phyloP scores from a whole-genome alignment of 2,329 filamentous ascomycete genomes.

The Aspergillus pseudoviridinutans region DNA sequence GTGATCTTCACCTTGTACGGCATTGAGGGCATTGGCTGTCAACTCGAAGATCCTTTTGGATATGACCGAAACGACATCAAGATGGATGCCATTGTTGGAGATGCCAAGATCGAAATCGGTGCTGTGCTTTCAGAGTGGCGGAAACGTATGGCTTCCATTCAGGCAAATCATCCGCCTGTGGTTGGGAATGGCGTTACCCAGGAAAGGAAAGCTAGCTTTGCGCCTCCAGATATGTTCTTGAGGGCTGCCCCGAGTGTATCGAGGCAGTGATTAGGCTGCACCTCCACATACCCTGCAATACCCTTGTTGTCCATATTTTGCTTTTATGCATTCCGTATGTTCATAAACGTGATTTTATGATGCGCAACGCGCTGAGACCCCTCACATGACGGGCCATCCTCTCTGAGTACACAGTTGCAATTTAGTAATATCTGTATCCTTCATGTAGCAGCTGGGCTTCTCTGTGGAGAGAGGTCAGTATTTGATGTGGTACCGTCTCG shows the following conservation, averaged over 20 bases:
- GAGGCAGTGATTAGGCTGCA: not conserved
- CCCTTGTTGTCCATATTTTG: not conserved
- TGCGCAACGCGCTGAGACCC: not conserved
- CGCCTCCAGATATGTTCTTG: constrained; percentile 31
- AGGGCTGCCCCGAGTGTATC: constrained; percentile 12
- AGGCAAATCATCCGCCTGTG: constrained; percentile 8
- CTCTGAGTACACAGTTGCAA: not conserved
- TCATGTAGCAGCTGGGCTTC: no score
- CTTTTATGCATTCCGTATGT: not conserved
- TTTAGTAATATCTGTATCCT: not conserved
- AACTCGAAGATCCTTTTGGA: constrained; percentile 64
- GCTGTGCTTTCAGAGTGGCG: constrained; percentile 59
- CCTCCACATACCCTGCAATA: not conserved
- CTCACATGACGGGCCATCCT: not conserved
- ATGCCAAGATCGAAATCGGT: constrained; percentile 55
- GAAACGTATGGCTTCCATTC: constrained; percentile 21
- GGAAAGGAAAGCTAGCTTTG: constrained; percentile 14
- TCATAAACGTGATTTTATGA: not conserved
- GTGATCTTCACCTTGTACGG: constrained; percentile 63
- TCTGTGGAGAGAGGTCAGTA: no score
- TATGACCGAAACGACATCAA: constrained; percentile 65
- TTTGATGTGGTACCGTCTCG: no score
- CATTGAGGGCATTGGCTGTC: constrained; percentile 60
- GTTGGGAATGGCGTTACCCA: not conserved
- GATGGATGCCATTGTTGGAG: constrained; percentile 62